These are phyloP conservation scores for Brasenia schreberi DNA, from an alignment of 164 flowering plant genomes.

Conservation along the genomic window DNA sequence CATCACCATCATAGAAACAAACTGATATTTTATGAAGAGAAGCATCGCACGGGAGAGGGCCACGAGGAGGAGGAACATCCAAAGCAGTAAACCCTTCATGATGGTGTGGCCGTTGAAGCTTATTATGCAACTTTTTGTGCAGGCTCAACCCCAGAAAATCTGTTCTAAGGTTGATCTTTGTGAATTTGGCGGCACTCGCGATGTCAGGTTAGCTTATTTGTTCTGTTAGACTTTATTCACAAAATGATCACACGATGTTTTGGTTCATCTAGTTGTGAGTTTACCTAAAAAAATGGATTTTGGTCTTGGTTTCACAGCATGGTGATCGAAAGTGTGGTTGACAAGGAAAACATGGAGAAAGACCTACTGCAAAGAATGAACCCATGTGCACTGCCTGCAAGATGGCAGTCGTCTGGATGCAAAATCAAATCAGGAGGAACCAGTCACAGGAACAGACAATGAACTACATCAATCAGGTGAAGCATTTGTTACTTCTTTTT, in stretches of 20 bases:
- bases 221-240: neutral
- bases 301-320: constrained; percentile 17
- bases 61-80: constrained; percentile 62
- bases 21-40: constrained; percentile 1
- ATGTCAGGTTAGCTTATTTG: constrained; percentile 44
- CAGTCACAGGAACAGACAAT: constrained; percentile 46
- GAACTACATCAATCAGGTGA: constrained; percentile 50
- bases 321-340: constrained; percentile 71
- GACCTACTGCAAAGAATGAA: constrained; percentile 27
- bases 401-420: constrained; percentile 87
- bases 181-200: constrained; percentile 61
- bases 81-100: constrained; percentile 38
- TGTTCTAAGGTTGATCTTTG: constrained; percentile 78
- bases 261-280: neutral
- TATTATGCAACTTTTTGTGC: neutral
- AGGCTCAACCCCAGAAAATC: constrained; percentile 54
- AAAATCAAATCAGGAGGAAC: constrained; percentile 49
- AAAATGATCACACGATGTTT: neutral
- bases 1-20: neutral
- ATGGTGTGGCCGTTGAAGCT: neutral
- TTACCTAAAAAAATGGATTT: neutral
- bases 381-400: constrained; percentile 66
- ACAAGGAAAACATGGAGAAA: constrained; percentile 21
- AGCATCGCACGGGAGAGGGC: constrained; percentile 41
- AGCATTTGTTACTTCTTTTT: neutral